Conservation (phyloP, 2,329 filamentous ascomycete genomes). For the Apiospora sp. region DNA sequence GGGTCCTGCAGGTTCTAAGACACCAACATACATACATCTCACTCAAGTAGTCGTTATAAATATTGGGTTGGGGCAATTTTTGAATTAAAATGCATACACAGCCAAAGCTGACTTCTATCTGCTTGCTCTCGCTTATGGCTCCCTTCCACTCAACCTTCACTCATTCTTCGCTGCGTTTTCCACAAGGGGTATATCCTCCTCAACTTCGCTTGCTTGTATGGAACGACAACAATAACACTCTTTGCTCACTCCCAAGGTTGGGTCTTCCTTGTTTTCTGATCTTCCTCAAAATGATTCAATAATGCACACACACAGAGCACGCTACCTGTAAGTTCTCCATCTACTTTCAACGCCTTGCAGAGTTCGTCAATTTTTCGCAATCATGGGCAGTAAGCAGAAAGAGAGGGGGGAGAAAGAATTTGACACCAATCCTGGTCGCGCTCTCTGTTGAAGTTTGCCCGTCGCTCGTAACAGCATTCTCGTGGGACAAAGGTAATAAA, state of each 20-base stretch:
- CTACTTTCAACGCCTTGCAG: conserved; percentile 16
- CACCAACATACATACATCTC: background rate
- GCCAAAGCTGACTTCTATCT: conserved; percentile 1
- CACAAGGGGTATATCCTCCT: conserved; percentile 21
- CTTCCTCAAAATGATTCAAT: background rate
- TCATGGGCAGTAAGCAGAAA: background rate
- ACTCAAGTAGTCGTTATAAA: background rate
- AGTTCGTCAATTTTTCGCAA: background rate
- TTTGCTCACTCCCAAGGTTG: background rate
- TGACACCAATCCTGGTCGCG: background rate
- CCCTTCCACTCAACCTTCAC: background rate
- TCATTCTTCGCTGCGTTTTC: conserved; percentile 6
- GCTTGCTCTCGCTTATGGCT: background rate
- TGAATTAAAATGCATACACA: background rate
- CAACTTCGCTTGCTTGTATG: conserved; percentile 13
- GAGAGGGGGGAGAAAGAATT: background rate
- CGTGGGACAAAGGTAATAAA: background rate
- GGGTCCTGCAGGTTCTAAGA: no score
- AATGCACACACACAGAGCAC: background rate
- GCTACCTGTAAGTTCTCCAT: background rate
- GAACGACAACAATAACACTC: background rate
- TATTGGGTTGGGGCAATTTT: background rate
- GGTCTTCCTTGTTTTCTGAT: background rate
- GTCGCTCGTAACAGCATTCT: background rate
- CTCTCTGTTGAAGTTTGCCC: background rate